A percentile compares a stretch with the other conserved stretches of the same genome.
Evolutionary conservation across 2,329 filamentous ascomycete species (phyloP).

Genomic region (Beauveria asiatica): DNA sequence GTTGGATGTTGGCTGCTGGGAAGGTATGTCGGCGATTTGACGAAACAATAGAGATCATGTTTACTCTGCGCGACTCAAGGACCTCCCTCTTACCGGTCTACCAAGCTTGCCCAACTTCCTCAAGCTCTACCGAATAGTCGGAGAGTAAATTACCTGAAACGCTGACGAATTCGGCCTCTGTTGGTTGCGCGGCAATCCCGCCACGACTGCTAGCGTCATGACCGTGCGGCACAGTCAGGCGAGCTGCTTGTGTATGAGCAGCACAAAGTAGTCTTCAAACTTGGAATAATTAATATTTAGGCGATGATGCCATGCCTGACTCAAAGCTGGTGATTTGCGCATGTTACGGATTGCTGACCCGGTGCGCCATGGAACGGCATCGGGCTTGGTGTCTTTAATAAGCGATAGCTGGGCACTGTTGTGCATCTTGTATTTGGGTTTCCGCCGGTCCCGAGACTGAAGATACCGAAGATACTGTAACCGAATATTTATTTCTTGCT

Average conservation of each 20-base stretch:
- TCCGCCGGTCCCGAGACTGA: background rate
- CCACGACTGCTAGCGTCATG: background rate
- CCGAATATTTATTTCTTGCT: background rate
- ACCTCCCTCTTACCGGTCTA: no score
- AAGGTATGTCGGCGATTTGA: background rate
- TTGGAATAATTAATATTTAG: background rate
- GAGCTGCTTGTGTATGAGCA: background rate
- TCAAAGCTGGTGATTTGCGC: background rate
- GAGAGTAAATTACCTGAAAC: background rate
- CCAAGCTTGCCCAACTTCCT: background rate
- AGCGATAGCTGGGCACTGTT: background rate
- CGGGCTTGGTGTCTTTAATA: background rate
- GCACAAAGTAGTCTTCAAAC: background rate
- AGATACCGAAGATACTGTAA: background rate
- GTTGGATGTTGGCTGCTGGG: background rate
- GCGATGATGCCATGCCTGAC: background rate
- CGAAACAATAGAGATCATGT: background rate
- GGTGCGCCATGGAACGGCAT: no score
- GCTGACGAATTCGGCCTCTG: background rate
- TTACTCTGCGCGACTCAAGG: background rate
- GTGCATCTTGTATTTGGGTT: background rate
- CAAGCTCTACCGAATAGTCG: background rate
- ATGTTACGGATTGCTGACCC: background rate
- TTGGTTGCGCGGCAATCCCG: background rate
- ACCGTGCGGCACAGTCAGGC: slow-evolving; percentile 6